Percentiles rank a stretch among this genome's conserved stretches.
Conservation (phyloP, 23 red algal genomes). For the Cyanidium caldarium region DNA sequence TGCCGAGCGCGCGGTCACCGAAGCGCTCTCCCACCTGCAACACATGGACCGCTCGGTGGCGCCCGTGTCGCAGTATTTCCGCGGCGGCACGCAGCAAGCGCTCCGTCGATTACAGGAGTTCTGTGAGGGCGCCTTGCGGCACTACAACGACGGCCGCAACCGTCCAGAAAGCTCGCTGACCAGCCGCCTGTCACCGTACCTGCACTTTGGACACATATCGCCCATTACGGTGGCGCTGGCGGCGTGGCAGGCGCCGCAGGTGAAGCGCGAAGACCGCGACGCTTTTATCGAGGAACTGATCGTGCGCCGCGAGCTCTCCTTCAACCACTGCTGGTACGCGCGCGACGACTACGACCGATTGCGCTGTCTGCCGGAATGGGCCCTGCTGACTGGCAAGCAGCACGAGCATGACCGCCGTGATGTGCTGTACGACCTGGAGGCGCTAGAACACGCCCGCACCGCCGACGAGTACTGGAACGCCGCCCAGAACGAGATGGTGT, state of each 20-base stretch:
- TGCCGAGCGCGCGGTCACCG: not conserved
- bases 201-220: slow-evolving; percentile 72
- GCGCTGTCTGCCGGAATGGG: slow-evolving; percentile 43
- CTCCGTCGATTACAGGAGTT: slow-evolving; percentile 27
- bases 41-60: slow-evolving; percentile 39
- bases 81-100: slow-evolving; percentile 48
- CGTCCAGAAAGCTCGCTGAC: slow-evolving; percentile 39
- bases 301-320: slow-evolving; percentile 71
- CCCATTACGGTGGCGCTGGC: slow-evolving; percentile 45
- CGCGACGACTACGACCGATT: slow-evolving; percentile 47
- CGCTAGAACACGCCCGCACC: slow-evolving; percentile 52
- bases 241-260: not conserved
- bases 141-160: slow-evolving; percentile 48
- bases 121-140: slow-evolving; percentile 12
- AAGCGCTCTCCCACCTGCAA: slow-evolving; percentile 1
- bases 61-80: slow-evolving; percentile 26
- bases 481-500: slow-evolving; percentile 74
- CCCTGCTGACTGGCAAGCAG: slow-evolving; percentile 23
- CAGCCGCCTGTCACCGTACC: slow-evolving; percentile 62
- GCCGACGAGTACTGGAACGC: slow-evolving; percentile 83
- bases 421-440: slow-evolving; percentile 35
- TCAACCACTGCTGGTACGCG: slow-evolving; percentile 67
- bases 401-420: slow-evolving; percentile 53
- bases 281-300: slow-evolving; percentile 94
- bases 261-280: slow-evolving; percentile 21